phyloP scores from a whole-genome alignment of 441 rosid species.

The Dalechampia spathulata region DNA sequence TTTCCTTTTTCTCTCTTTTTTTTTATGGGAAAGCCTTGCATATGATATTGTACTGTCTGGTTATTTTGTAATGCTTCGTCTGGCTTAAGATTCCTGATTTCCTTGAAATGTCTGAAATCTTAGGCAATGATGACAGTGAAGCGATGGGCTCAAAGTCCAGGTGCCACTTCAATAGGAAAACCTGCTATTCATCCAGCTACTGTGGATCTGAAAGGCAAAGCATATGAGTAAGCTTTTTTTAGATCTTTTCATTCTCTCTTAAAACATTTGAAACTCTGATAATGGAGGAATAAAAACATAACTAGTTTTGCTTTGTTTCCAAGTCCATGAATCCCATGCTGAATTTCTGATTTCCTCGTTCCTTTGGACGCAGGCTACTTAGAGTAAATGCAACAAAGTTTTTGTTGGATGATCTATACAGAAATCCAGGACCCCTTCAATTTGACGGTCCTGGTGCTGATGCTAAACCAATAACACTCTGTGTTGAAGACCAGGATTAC shows the following conservation, averaged over 20 bases:
- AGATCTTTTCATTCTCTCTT: background rate
- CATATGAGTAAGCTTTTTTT: slow-evolving; percentile 65
- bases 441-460: slow-evolving; percentile 97
- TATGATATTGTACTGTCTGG: background rate
- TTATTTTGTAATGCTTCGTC: background rate
- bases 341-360: background rate
- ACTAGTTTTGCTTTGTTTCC: background rate
- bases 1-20: too few relatives aligned
- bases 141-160: slow-evolving; percentile 85
- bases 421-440: slow-evolving; percentile 98
- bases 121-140: slow-evolving; percentile 97
- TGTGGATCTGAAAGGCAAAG: slow-evolving; percentile 94
- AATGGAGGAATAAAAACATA: background rate
- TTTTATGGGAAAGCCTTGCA: background rate
- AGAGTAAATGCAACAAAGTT: slow-evolving; percentile 65
- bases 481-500: slow-evolving; percentile 99
- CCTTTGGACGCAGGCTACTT: slow-evolving; percentile 53
- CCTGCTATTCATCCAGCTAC: slow-evolving; percentile 95
- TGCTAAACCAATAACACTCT: slow-evolving; percentile 68
- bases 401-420: slow-evolving; percentile 84
- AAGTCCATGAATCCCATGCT: background rate
- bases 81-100: background rate
- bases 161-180: slow-evolving; percentile 66
- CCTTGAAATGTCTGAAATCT: background rate
- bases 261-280: background rate